Evolutionary conservation across 2,329 filamentous ascomycete species (phyloP), one percentile per base, ranked within the genome.

Genomic region (Balansia obtecta): DNA sequence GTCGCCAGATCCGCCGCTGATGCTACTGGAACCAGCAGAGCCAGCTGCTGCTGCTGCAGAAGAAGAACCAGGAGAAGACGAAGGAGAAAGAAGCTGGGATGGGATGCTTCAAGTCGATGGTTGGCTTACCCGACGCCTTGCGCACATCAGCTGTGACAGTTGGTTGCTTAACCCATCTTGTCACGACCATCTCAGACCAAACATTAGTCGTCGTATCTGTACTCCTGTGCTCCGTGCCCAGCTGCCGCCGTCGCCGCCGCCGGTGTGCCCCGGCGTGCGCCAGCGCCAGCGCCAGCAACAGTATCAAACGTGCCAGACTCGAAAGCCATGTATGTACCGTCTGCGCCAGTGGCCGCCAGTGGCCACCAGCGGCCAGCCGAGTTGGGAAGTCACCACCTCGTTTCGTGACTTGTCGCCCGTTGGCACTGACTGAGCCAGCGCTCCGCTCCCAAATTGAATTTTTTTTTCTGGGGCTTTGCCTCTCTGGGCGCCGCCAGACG

Each of bases 191-290:
- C 20, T 11, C 16, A 30, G 42, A 13, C 42, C 13, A 30, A 13
- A 45, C 43, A 45, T 45, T 45, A 45, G 27, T 45, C 43, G 43
- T 45, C 43, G 43, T 45, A 45, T 22, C 43, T 32, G 43, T 45
- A 37, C 11, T 37, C 11, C 43, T 32, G 43, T 45, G 15, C 11
- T 37, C 11, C 34, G 34, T 37, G 34, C 34, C 15, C 34, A 15
- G 34, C 11, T 12, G 11, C 34, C 11, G 34, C 34, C 13, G 33
- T 15, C 33, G 12, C 8, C 34, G 34, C 15, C 11, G 34, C 34
- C 34, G 34, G 7, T 37, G 34, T 12, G 34, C 34, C 11, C 10
- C 34, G 9, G 34, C 15, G 15, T 37, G 11, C 34, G 6, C 34
- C 34, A 15, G 34, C 34, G 15, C 9, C 34, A 37, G 34, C 34